A percentile compares a stretch with the other conserved stretches of the same genome.
Conservation (phyloP, 495 filamentous ascomycete genomes). For the Podospora australis region DNA sequence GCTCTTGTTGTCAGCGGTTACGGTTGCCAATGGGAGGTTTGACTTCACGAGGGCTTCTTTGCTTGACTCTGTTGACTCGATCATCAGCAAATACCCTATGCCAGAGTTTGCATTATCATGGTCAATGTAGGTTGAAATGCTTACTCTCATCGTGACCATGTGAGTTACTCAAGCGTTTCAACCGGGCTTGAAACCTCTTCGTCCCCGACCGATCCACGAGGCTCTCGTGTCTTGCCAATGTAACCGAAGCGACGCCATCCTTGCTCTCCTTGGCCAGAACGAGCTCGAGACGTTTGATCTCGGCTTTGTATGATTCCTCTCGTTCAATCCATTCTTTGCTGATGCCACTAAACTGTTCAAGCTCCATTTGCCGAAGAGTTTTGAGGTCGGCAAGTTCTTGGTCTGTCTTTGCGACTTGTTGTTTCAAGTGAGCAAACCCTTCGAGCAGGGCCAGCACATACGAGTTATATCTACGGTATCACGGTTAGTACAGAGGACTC, state of each 20-base stretch:
- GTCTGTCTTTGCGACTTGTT: slow-evolving; percentile 13
- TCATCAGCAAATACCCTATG: slow-evolving; percentile 1
- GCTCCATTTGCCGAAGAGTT: slow-evolving; percentile 29
- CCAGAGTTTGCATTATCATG: neutral
- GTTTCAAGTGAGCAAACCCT: slow-evolving; percentile 24
- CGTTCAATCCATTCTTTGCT: slow-evolving; percentile 38
- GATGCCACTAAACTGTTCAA: slow-evolving; percentile 32
- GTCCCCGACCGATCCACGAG: slow-evolving; percentile 31
- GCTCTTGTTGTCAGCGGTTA: too few species aligned
- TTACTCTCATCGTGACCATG: slow-evolving; percentile 13
- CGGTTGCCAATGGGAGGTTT: too few species aligned
- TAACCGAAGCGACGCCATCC: slow-evolving; percentile 41
- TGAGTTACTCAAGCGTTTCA: slow-evolving; percentile 23
- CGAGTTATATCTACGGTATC: slow-evolving; percentile 28
- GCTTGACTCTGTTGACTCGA: neutral
- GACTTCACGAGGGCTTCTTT: neutral
- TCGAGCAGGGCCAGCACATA: slow-evolving; percentile 37
- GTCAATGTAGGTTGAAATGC: neutral
- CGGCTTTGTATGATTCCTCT: slow-evolving; percentile 36
- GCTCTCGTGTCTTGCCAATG: slow-evolving; percentile 38
- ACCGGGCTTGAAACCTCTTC: slow-evolving; percentile 27
- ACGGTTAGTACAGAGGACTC: neutral
- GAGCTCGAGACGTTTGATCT: slow-evolving; percentile 46
- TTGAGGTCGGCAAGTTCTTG: slow-evolving; percentile 23
- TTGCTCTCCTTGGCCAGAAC: slow-evolving; percentile 38